These are phyloP conservation scores for Salix exigua DNA, from an alignment of 345 rosid genomes.

Conservation along the genomic window DNA sequence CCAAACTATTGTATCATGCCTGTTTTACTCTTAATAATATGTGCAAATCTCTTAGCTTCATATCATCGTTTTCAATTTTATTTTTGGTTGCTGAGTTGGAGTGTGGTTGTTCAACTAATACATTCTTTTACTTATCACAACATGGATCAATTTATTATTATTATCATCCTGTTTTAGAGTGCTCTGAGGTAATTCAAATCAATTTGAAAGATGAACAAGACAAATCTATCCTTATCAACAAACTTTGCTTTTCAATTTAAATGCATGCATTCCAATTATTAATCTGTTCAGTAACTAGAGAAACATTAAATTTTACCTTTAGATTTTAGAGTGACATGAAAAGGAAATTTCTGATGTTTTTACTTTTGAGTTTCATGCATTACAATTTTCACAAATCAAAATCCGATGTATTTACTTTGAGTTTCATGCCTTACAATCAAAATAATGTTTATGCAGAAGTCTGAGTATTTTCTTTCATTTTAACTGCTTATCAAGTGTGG, in stretches of 20 bases:
- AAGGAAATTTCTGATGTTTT: not conserved
- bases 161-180: not conserved
- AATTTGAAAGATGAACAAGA: not conserved
- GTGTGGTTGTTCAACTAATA: not conserved
- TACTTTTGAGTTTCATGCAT: not conserved
- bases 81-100: not conserved
- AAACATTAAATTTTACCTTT: not conserved
- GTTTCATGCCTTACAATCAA: not conserved
- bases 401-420: not conserved
- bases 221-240: not conserved
- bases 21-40: not conserved
- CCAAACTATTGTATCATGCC: not conserved
- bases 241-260: not conserved
- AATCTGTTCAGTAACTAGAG: not conserved
- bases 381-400: not conserved
- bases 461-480: not conserved
- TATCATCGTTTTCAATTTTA: not conserved
- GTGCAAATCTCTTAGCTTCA: not conserved
- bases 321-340: not conserved
- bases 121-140: not conserved
- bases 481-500: constrained; percentile 6
- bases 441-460: not conserved
- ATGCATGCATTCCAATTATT: not conserved
- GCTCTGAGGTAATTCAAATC: not conserved
- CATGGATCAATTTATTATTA: not conserved